Evolutionary conservation across 2,329 filamentous ascomycete genomes (phyloP).

Genomic region (Aspergillus neoniger): DNA sequence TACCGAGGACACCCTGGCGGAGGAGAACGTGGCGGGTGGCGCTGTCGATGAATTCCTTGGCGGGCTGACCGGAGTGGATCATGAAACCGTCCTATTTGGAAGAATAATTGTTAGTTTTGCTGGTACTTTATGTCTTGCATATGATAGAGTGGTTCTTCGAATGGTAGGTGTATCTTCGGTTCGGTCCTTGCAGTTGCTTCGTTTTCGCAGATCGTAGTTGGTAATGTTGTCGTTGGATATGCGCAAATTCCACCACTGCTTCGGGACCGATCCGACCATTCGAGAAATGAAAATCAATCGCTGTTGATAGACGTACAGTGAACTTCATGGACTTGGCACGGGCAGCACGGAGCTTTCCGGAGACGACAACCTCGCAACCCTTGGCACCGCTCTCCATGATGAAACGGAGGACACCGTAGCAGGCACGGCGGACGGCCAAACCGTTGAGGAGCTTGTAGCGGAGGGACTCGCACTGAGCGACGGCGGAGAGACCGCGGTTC

Average conservation of each 20-base stretch:
- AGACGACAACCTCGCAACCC: slow-evolving; percentile 99
- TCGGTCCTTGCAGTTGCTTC: background rate
- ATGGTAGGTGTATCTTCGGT: background rate
- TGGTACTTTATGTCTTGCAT: background rate
- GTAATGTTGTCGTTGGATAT: background rate
- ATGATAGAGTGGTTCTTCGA: background rate
- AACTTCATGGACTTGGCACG: slow-evolving; percentile 99
- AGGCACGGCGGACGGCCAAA: slow-evolving; percentile 95
- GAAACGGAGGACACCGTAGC: slow-evolving; percentile 99
- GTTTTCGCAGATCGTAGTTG: background rate
- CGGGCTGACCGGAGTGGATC: slow-evolving; percentile 99
- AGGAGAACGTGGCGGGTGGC: slow-evolving; percentile 99
- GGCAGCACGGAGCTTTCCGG: slow-evolving; percentile 96
- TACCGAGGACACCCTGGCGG: slow-evolving; percentile 98
- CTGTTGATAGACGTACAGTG: slow-evolving; percentile 64
- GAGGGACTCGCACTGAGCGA: slow-evolving; percentile 99
- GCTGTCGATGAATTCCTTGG: slow-evolving; percentile 98
- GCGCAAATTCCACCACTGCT: background rate
- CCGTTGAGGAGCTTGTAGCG: slow-evolving; percentile 99
- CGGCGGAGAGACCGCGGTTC: slow-evolving; percentile 99
- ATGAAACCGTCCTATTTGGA: slow-evolving; percentile 83
- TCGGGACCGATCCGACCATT: background rate
- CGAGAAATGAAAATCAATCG: background rate
- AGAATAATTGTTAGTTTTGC: slow-evolving; percentile 15
- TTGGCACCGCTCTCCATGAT: slow-evolving; percentile 99